Percentiles rank a stretch among this genome's conserved stretches.
phyloP scores from a whole-genome alignment of 73 alveolate genomes.

The Paramecium bursaria region DNA sequence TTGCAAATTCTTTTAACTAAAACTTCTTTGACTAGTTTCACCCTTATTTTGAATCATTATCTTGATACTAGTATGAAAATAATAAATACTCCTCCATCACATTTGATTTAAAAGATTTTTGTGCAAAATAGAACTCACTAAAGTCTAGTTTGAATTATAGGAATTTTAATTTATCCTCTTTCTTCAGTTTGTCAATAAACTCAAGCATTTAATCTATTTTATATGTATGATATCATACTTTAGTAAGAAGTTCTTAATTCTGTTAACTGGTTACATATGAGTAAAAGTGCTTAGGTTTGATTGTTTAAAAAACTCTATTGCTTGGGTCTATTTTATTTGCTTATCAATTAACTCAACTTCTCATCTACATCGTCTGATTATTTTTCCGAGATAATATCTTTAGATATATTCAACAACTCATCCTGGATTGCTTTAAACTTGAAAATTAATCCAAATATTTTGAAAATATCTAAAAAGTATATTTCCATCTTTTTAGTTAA shows the following conservation, averaged over 20 bases:
- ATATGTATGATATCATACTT: conserved; percentile 8
- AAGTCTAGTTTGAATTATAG: conserved; percentile 87
- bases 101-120: too few species aligned
- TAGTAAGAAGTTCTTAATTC: conserved; percentile 15
- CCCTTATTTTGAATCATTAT: too few species aligned
- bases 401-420: conserved; percentile 77
- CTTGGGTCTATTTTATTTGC: conserved; percentile 26
- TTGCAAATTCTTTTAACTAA: too few species aligned
- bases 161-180: conserved; percentile 80
- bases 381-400: conserved; percentile 57
- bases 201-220: neutral
- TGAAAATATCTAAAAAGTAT: conserved; percentile 75
- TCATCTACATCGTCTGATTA: neutral
- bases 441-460: conserved; percentile 84
- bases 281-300: too few species aligned
- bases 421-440: conserved; percentile 84
- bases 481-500: conserved; percentile 80
- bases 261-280: conserved; percentile 54
- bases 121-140: conserved; percentile 93
- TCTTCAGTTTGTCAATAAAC: conserved; percentile 42
- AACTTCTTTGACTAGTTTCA: too few species aligned
- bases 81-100: too few species aligned
- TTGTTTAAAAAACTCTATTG: conserved; percentile 26
- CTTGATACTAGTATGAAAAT: too few species aligned
- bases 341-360: conserved; percentile 63